Evolutionary conservation across 768 basidiomycete genomes (phyloP), one percentile per base, ranked within the genome.

Genomic region (Kwoniella bestiolae): DNA sequence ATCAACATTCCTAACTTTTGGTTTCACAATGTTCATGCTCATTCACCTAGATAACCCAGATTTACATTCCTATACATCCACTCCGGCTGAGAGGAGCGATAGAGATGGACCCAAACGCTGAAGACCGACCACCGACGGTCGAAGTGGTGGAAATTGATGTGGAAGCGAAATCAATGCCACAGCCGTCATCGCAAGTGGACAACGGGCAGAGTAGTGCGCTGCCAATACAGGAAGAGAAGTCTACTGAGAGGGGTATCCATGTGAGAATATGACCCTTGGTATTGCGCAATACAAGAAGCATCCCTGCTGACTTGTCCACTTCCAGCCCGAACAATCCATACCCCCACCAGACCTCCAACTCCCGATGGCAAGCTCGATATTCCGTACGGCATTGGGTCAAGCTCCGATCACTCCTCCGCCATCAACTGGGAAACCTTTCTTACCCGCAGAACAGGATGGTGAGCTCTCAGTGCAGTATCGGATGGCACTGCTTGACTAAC

Each of bases 31-130:
- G 45, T 47, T 21, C n/a, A n/a, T n/a, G n/a, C n/a, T n/a, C n/a
- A n/a, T n/a, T n/a, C n/a, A n/a, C n/a, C n/a, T n/a, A n/a, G n/a
- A n/a, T n/a, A n/a, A n/a, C n/a, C n/a, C n/a, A n/a, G n/a, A n/a
- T n/a, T n/a, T n/a, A n/a, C n/a, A n/a, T n/a, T n/a, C n/a, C n/a
- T n/a, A n/a, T n/a, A n/a, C n/a, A n/a, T n/a, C n/a, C n/a, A n/a
- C n/a, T n/a, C n/a, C n/a, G n/a, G n/a, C 38, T 14, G 38, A 0
- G 38, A 41, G 38, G 38, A n/a, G n/a, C n/a, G n/a, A n/a, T 41
- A 16, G 38, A 55, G 23, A 77, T 78, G 72, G 76, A 78, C 29
- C 70, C 74, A 1, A 75, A 70, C 57, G 63, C 72, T 1, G 74
- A 75, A 56, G 63, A 57, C 3, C 44, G 68, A 16, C 68, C 76